Base-by-base conservation (phyloP, 768 basidiomycete species). In the Tylopilus felleus region DNA sequence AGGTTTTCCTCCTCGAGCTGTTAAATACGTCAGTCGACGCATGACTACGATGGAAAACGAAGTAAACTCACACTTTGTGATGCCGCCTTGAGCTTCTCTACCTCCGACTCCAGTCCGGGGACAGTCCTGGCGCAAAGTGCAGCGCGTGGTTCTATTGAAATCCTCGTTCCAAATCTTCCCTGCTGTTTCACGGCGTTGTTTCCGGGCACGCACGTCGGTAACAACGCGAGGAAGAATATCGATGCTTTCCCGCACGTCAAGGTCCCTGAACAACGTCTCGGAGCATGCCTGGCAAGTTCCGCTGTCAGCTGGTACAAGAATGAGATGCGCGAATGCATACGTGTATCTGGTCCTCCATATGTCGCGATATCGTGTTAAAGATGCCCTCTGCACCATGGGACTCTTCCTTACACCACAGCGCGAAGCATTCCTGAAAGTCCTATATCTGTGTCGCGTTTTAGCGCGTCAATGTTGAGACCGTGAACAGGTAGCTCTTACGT, bases 181-280 rank as follows among this genome's bases (percentile, higher is more conserved):
- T 12, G 68, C 59, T n/a, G 55, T 63, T 25, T 69, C 70, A 4
- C 67, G 76, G 8, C 77, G 75, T 43, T 75, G 73, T 33, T 75
- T 77, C 48, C 83, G 81, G 22, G 78, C 63, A 65, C 84, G 57
- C 10, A 87, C 89, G 28, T 88, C 88, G 12, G 76, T 81, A 2
- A 91, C 82, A 14, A 88, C 79, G 12, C 76, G 75, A 56, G 91
- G 88, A 13, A 92, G 75, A 4, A 75, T 76, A 65, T 91, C 88
- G 29, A 91, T 79, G 58, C 81, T 85, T 40, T 84, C 82, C 58
- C 81, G 80, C 2, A 86, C 82, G 48, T 80, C 75, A 61, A 86
- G 84, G 51, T 85, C 79, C 28, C 75, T 80, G 66, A 90, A 84
- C 17, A 91, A 58, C 33, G 82, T 79, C 48, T 90, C 85, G 38